A percentile compares a stretch with the other conserved stretches of the same genome.
Conservation (phyloP, 116 monocot genomes). For the Dioscorea cayenensis region DNA sequence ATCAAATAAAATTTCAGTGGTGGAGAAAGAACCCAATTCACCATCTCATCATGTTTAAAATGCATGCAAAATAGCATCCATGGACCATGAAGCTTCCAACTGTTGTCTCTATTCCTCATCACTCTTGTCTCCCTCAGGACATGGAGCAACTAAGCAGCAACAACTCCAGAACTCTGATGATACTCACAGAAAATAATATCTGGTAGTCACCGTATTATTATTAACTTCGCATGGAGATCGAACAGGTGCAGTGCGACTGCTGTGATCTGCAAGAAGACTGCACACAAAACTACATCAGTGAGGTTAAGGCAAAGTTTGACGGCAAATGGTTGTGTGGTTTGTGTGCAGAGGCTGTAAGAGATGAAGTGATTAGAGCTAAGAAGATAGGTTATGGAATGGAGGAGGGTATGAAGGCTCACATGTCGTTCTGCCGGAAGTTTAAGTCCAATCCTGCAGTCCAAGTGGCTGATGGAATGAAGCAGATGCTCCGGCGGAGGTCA, state of each 20-base stretch:
- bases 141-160: background rate
- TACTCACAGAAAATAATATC: too few species aligned
- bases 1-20: background rate
- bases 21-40: slow-evolving; percentile 1
- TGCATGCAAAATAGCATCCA: background rate
- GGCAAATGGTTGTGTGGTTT: slow-evolving; percentile 41
- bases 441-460: slow-evolving; percentile 25
- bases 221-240: slow-evolving; percentile 17
- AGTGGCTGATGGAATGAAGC: slow-evolving; percentile 35
- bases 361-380: slow-evolving; percentile 14
- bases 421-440: slow-evolving; percentile 29
- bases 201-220: too few species aligned
- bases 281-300: slow-evolving; percentile 31
- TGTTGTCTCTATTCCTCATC: background rate
- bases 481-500: slow-evolving; percentile 29
- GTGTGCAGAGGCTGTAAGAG: slow-evolving; percentile 37
- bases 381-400: slow-evolving; percentile 23
- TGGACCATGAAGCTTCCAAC: background rate
- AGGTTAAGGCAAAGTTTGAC: slow-evolving; percentile 23
- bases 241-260: slow-evolving; percentile 33
- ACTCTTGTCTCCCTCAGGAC: background rate
- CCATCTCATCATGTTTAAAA: background rate
- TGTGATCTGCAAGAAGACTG: slow-evolving; percentile 36
- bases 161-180: too few species aligned
- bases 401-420: slow-evolving; percentile 31